Base-by-base conservation (phyloP, 179 eudicot species). In the Beta corolliflora region DNA sequence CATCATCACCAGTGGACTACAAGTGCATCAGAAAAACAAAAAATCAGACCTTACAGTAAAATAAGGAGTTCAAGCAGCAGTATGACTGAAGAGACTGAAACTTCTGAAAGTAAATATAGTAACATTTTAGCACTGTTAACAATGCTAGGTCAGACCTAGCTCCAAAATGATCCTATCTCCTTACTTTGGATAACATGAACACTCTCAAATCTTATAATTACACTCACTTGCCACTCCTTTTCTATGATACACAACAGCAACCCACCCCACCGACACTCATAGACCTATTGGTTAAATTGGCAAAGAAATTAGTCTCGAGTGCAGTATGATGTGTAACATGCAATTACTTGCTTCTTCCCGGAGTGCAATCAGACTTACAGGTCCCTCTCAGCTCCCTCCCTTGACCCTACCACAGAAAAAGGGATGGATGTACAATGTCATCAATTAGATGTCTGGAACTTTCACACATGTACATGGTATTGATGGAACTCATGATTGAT, bases 1-100 rank as follows among this genome's bases (percentile, higher is more conserved):
- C 92, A 90, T 88, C 90, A 74, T 89, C 91, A 60, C 92, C 93
- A 23, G 82, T 71, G 81, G 89, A 87, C 99, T 95, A 87, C 86
- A 84, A 75, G 18, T 91, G 87, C 85, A 85, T 78, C 14, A 65
- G 25, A 76, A 5, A 76, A 18, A 54, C 50, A 25, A 55, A 19
- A 50, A 81, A 67, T 85, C 70, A 83, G 59, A 83, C 76, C 45
- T 14, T 59, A 29, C 71, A 54, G 52, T 58, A 67, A 69, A 36
- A 29, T 41, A 44, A 50, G 46, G 9, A 25, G 29, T 29, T 41
- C 69, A 77, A 13, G 44, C 44, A 59, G 66, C 4, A 29, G 23
- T 21, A 21, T 60, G 13, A 60, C 1, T 50, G 45, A 52, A 31
- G 46, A 5, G 67, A 69, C 5, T 21, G 23, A 21, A 21, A 70